Percentiles rank a stretch among this genome's conserved stretches.
These are phyloP conservation scores for Aphanomyces astaci DNA, from an alignment of 352 stramenopile genomes.

Conservation along the genomic window DNA sequence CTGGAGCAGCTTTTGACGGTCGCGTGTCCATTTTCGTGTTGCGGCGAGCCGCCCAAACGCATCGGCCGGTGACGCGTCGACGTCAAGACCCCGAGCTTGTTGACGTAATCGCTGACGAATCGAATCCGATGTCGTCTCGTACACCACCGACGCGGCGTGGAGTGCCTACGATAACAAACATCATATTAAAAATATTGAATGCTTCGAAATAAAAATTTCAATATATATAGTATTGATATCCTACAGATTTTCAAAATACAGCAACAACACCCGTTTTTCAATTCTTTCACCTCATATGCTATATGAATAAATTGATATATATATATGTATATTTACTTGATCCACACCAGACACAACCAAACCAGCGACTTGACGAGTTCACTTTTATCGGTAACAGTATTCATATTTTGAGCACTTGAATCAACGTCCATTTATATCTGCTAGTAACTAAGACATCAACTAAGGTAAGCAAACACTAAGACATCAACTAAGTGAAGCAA, in stretches of 20 bases:
- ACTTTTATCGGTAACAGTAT: neutral
- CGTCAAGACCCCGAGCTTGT: neutral
- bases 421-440: too few species aligned
- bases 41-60: neutral
- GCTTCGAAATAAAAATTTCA: too few species aligned
- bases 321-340: too few species aligned
- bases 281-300: too few species aligned
- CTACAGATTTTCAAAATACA: too few species aligned
- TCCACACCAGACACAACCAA: neutral
- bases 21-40: neutral
- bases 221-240: too few species aligned
- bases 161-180: constrained; percentile 3
- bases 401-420: neutral
- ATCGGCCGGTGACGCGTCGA: neutral
- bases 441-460: too few species aligned
- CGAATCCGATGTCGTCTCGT: constrained; percentile 13
- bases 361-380: constrained; percentile 26
- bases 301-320: too few species aligned
- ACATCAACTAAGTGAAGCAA: too few species aligned
- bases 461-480: too few species aligned
- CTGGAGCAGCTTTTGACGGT: neutral
- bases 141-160: neutral
- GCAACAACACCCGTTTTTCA: too few species aligned
- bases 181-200: too few species aligned
- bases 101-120: neutral